Base-by-base conservation (phyloP, 2,329 filamentous ascomycete species). In the Claviceps humidiphila region DNA sequence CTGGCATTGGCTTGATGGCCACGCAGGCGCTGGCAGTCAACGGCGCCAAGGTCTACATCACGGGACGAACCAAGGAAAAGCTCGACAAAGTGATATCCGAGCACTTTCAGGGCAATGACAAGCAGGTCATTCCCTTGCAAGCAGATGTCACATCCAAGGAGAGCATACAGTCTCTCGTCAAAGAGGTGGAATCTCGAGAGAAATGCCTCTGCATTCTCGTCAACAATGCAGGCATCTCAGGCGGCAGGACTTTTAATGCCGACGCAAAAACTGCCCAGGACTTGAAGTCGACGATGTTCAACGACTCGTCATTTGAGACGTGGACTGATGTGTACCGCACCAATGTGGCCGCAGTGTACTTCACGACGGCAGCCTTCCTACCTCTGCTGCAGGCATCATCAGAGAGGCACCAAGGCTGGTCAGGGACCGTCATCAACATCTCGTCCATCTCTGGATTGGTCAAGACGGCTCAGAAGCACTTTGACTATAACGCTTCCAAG, bases 261-360 rank as follows among this genome's bases (percentile, higher is more conserved):
- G 71, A 71, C 30, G 72, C 74, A 43, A 73, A 76, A 0, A 72
- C 74, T 0, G 60, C 63, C 1, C 72, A 75, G 51, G 74, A 78
- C 48, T 70, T 83, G 54, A 77, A 75, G 55, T 61, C 77, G 52
- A 80, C 82, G 64, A 71, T 87, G 30, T 93, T 89, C 69, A 78
- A 89, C 49, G 73, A 77, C 43, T 74, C 83, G 2, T 78, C 70
- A 0, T 74, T 86, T 53, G 79, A 87, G 38, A 79, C 84, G 59
- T 93, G 87, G 88, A 75, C 75, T n/a, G 68, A 76, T 42, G 79
- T 80, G 0, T 90, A 85, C 71, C 78, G 80, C 54, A 87, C 85
- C 20, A 89, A 94, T 57, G 86, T 90, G 11, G 79, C 87, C 37
- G 78, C 77, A 54, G 73, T 81, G 52, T 85, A 80, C 70, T 85